A percentile compares a stretch with the other conserved stretches of the same genome.
Evolutionary conservation across 768 basidiomycete genomes (phyloP).

Genomic region (Phaffia tasmanica): DNA sequence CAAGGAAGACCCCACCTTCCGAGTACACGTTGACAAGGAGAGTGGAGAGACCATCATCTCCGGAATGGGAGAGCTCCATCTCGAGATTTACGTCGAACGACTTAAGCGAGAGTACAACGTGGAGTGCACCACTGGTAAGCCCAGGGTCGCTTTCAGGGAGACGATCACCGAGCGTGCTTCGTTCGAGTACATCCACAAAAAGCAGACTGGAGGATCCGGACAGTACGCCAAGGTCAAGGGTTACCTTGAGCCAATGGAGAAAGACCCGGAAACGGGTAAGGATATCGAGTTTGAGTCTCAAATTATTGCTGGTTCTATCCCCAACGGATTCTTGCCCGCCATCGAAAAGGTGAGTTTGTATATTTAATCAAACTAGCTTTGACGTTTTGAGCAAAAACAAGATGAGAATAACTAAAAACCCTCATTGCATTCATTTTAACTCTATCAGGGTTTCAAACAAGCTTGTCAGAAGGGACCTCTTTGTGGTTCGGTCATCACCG

Average conservation of each 20-base stretch:
- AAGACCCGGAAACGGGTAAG: conserved; percentile 64
- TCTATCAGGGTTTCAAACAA: conserved; percentile 74
- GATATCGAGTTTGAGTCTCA: conserved; percentile 64
- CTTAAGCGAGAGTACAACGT: conserved; percentile 97
- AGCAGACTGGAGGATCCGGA: conserved; percentile 93
- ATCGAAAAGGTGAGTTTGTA: conserved; percentile 62
- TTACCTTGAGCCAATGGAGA: conserved; percentile 77
- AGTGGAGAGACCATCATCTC: conserved; percentile 84
- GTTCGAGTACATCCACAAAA: conserved; percentile 91
- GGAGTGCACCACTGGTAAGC: conserved; percentile 84
- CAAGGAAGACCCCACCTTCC: conserved; percentile 98
- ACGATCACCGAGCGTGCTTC: conserved; percentile 71
- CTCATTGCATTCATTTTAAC: not conserved
- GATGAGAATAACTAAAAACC: not conserved
- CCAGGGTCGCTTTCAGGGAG: conserved; percentile 92
- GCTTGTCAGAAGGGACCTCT: conserved; percentile 82
- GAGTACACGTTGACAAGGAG: conserved; percentile 86
- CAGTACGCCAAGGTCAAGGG: conserved; percentile 92
- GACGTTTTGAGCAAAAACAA: not conserved
- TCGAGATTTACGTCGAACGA: conserved; percentile 97
- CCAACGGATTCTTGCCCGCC: conserved; percentile 81
- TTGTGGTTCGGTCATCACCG: conserved; percentile 75
- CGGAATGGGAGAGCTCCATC: conserved; percentile 97
- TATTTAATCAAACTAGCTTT: not conserved
- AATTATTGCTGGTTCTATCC: conserved; percentile 87